phyloP scores from a whole-genome alignment of 768 basidiomycete species.

The Mycena vitilis region DNA sequence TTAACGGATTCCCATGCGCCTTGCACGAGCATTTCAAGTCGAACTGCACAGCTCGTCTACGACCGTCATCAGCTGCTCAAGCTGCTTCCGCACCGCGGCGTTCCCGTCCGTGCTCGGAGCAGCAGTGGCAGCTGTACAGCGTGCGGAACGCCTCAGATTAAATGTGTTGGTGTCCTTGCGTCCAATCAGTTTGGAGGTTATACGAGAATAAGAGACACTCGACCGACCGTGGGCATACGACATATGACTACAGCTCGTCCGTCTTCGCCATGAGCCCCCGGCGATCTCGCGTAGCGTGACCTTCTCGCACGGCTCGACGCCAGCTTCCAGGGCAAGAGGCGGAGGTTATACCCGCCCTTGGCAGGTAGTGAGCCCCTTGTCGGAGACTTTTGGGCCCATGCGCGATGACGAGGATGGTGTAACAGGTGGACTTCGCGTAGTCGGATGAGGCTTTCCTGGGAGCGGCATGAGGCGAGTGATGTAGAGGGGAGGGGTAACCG shows the following conservation, averaged over 20 bases:
- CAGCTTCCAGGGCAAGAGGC: constrained; percentile 77
- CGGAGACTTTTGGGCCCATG: constrained; percentile 86
- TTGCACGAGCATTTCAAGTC: constrained; percentile 85
- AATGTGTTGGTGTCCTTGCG: constrained; percentile 83
- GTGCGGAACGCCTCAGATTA: constrained; percentile 85
- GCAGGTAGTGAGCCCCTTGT: constrained; percentile 85
- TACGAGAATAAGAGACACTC: too few relatives aligned
- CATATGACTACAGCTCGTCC: constrained; percentile 71
- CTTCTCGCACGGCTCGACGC: constrained; percentile 56
- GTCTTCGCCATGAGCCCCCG: constrained; percentile 63
- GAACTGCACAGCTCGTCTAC: constrained; percentile 75
- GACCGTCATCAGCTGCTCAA: constrained; percentile 85
- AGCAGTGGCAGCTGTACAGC: constrained; percentile 67
- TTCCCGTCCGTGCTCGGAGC: constrained; percentile 31
- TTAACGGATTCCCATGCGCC: too few relatives aligned
- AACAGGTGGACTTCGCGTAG: constrained; percentile 12
- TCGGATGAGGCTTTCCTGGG: constrained; percentile 39
- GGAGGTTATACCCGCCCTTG: constrained; percentile 85
- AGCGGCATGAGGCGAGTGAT: constrained; percentile 78
- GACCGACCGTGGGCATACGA: constrained; percentile 80
- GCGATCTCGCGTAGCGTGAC: constrained; percentile 78
- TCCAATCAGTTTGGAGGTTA: too few relatives aligned
- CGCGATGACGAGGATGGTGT: constrained; percentile 78
- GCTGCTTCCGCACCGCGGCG: constrained; percentile 51
- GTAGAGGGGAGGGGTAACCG: constrained; percentile 76